Percentiles rank a stretch among this genome's conserved stretches.
phyloP scores from a whole-genome alignment of 768 basidiomycete genomes.

The Tricholoma sp. region DNA sequence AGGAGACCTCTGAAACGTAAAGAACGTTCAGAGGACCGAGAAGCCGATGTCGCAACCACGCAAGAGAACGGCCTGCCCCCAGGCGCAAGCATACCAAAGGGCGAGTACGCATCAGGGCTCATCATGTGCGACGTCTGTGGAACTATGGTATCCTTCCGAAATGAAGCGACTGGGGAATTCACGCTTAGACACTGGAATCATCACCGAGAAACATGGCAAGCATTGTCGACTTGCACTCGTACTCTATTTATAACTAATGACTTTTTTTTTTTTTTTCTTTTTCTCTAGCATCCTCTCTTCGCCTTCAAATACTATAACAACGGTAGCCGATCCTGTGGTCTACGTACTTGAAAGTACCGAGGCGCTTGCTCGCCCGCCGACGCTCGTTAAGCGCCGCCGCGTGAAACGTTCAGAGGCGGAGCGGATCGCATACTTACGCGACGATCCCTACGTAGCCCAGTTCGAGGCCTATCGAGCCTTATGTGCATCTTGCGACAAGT shows the following conservation, averaged over 20 bases:
- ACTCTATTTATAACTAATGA: neutral
- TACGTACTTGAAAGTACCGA: slow-evolving; percentile 40
- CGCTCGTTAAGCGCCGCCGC: slow-evolving; percentile 51
- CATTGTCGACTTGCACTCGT: neutral
- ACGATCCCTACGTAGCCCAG: slow-evolving; percentile 70
- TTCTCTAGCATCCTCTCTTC: neutral
- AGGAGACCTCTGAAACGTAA: slow-evolving; percentile 21
- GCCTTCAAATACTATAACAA: neutral
- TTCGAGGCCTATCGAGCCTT: slow-evolving; percentile 78
- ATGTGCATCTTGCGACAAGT: slow-evolving; percentile 77
- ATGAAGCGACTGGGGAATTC: slow-evolving; percentile 56
- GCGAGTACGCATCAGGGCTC: slow-evolving; percentile 61
- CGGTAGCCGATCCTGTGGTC: slow-evolving; percentile 31
- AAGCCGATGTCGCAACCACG: neutral
- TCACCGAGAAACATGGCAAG: slow-evolving; percentile 57
- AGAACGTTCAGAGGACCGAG: slow-evolving; percentile 16
- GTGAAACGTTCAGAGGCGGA: slow-evolving; percentile 76
- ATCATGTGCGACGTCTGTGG: slow-evolving; percentile 65
- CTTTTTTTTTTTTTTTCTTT: no score
- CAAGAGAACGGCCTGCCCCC: slow-evolving; percentile 1
- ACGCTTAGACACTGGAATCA: slow-evolving; percentile 67
- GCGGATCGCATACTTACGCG: slow-evolving; percentile 64
- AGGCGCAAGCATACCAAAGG: slow-evolving; percentile 11
- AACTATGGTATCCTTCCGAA: slow-evolving; percentile 58
- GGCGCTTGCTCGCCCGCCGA: slow-evolving; percentile 37